A percentile compares a stretch with the other conserved stretches of the same genome.
phyloP scores from a whole-genome alignment of 805 yeast genomes.

The Wickerhamiella azyma region DNA sequence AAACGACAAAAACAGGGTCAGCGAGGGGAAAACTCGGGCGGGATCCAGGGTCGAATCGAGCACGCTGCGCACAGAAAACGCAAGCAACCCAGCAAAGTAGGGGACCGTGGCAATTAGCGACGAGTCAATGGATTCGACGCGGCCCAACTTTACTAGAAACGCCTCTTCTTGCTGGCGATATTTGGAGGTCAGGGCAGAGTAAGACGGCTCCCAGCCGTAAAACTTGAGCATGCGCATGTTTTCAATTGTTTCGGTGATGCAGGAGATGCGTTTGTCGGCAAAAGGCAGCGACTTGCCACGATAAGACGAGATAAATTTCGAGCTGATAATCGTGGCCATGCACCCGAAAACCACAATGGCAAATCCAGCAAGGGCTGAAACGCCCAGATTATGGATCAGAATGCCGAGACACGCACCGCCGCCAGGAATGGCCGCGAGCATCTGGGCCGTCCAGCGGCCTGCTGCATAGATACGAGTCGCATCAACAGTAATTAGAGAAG shows the following conservation, averaged over 20 bases:
- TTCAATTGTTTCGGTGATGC: slow-evolving; percentile 64
- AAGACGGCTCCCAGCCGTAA: slow-evolving; percentile 87
- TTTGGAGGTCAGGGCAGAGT: slow-evolving; percentile 40
- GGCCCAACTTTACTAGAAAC: slow-evolving; percentile 48
- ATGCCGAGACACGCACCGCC: slow-evolving; percentile 42
- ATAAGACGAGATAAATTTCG: slow-evolving; percentile 39
- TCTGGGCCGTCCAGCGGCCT: slow-evolving; percentile 18
- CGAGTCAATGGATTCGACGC: slow-evolving; percentile 47
- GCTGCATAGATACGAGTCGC: slow-evolving; percentile 62
- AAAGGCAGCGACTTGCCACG: slow-evolving; percentile 45
- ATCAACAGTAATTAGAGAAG: slow-evolving; percentile 72
- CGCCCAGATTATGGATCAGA: slow-evolving; percentile 56
- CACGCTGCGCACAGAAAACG: slow-evolving; percentile 36
- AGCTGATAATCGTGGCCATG: slow-evolving; percentile 31
- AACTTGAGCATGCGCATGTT: slow-evolving; percentile 73
- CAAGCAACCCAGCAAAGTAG: slow-evolving; percentile 53
- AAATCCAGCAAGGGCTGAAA: slow-evolving; percentile 56
- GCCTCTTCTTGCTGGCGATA: slow-evolving; percentile 52
- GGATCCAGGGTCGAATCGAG: slow-evolving; percentile 36
- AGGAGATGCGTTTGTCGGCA: slow-evolving; percentile 66
- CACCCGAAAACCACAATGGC: slow-evolving; percentile 33
- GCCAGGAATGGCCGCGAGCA: slow-evolving; percentile 15
- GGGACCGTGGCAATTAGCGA: slow-evolving; percentile 60
- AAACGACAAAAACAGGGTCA: slow-evolving; percentile 55
- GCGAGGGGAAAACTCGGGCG: slow-evolving; percentile 56